Evolutionary conservation across 495 filamentous ascomycete genomes (phyloP).

Genomic region (Penicillium parvum): DNA sequence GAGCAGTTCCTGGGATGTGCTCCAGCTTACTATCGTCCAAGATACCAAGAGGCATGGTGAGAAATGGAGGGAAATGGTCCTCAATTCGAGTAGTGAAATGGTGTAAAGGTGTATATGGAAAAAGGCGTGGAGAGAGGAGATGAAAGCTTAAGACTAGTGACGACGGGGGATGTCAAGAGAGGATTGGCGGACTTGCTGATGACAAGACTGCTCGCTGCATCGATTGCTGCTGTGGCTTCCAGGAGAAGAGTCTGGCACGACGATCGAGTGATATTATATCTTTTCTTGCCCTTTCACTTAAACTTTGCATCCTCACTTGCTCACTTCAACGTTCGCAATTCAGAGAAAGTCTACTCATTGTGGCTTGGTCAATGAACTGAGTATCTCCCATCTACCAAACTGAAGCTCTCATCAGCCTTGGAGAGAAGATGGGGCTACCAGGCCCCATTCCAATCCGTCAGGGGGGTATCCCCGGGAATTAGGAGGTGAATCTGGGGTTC

Average conservation of each 20-base stretch:
- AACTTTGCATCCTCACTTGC: no score
- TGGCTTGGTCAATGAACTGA: not conserved
- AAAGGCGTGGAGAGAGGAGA: no score
- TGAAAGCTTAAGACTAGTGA: no score
- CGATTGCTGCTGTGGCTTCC: no score
- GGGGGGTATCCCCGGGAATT: no score
- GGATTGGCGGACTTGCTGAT: not conserved
- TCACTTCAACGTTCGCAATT: no score
- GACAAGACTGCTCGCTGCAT: not conserved
- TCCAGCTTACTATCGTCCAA: conserved; percentile 57
- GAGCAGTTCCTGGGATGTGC: conserved; percentile 59
- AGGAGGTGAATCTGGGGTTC: conserved; percentile 6
- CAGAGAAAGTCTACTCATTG: not conserved
- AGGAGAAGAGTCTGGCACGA: no score
- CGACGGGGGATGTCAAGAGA: not conserved
- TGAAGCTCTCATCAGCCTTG: not conserved
- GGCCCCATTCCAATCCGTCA: conserved; percentile 10
- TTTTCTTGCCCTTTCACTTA: no score
- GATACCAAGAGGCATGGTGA: conserved; percentile 66
- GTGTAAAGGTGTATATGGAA: not conserved
- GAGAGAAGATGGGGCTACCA: conserved; percentile 8
- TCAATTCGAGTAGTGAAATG: not conserved
- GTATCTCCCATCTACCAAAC: no score
- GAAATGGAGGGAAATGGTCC: not conserved
- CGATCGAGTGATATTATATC: no score